Evolutionary conservation across 148 eudicot species (phyloP), one percentile per base, ranked within the genome.

Genomic region (Vaccinium corymbosum): DNA sequence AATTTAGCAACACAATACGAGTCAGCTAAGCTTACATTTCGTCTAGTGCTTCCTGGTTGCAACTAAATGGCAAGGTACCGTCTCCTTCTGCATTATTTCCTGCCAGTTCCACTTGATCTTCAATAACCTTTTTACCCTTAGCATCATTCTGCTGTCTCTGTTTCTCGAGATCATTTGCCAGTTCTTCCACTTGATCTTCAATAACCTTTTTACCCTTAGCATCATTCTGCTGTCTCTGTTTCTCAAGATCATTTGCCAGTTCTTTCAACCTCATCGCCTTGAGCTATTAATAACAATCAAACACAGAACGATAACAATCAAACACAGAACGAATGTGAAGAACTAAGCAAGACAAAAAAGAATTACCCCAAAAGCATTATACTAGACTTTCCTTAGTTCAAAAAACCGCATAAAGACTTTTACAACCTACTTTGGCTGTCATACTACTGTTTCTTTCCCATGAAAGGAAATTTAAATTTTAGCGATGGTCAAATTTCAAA

Each of bases 181-280:
- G 80, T 64, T 92, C 93, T 86, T 93, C 87, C 68, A 83, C 25
- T 82, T 89, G 86, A 16, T 92, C 92, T 48, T 59, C 48, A 25
- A 86, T 68, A 48, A 89, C 88, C 74, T 80, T 92, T 84, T 97
- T 94, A 64, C 97, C 98, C 90, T 94, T 93, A 2, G 83, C 59
- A 79, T 86, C 85, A 52, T 93, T 89, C 80, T 85, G 84, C 85
- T 64, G 84, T 76, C 90, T 93, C 88, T 93, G 98, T n/a, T 87
- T 87, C 86, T 92, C 88, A n/a, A 94, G 90, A 85, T 91, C 91
- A 68, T 89, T 85, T 6, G 92, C 94, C 89, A 93, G 82, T 70
- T 92, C 93, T 86, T 93, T 90, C 85, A 94, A 84, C 89, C 92
- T 91, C 89, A 89, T 87, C 66, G 93, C 85, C 89, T 93, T 97